phyloP scores from a whole-genome alignment of 148 eudicot species.

The Rhododendron simsii region DNA sequence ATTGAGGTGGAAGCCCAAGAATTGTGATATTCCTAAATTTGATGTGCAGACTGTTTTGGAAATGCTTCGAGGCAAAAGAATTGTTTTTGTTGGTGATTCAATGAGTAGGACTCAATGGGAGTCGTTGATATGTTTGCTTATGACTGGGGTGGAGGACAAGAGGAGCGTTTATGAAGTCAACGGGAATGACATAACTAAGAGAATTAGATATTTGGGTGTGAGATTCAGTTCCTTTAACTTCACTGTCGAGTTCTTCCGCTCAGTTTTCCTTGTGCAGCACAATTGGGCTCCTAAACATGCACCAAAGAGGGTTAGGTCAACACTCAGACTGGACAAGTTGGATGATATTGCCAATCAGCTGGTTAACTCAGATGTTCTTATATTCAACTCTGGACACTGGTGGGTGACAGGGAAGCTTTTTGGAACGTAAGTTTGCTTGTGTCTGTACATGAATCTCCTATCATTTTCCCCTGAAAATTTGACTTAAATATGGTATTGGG shows the following conservation, averaged over 20 bases:
- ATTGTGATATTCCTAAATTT: conserved; percentile 66
- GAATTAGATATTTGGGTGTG: conserved; percentile 65
- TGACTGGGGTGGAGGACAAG: conserved; percentile 79
- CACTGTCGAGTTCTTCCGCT: conserved; percentile 76
- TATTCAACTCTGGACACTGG: conserved; percentile 96
- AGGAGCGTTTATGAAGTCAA: conserved; percentile 72
- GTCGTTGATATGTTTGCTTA: conserved; percentile 87
- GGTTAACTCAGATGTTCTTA: conserved; percentile 71
- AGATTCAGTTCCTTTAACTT: conserved; percentile 63
- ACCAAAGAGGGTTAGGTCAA: conserved; percentile 71
- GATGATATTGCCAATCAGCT: conserved; percentile 65
- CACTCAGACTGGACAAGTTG: conserved; percentile 67
- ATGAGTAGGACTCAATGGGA: conserved; percentile 96
- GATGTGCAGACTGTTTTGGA: conserved; percentile 39
- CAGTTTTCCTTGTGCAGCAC: conserved; percentile 65
- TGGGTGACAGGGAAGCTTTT: conserved; percentile 89
- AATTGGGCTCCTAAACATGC: conserved; percentile 50
- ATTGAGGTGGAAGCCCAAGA: conserved; percentile 90
- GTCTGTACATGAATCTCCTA: not conserved
- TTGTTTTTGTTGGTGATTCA: conserved; percentile 94
- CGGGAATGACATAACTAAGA: conserved; percentile 66
- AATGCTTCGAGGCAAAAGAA: conserved; percentile 61
- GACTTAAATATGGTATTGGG: not conserved
- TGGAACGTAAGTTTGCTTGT: conserved; percentile 55
- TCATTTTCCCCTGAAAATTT: not conserved